phyloP scores from a whole-genome alignment of 2,329 filamentous ascomycete genomes.

The Aspergillus awamori region DNA sequence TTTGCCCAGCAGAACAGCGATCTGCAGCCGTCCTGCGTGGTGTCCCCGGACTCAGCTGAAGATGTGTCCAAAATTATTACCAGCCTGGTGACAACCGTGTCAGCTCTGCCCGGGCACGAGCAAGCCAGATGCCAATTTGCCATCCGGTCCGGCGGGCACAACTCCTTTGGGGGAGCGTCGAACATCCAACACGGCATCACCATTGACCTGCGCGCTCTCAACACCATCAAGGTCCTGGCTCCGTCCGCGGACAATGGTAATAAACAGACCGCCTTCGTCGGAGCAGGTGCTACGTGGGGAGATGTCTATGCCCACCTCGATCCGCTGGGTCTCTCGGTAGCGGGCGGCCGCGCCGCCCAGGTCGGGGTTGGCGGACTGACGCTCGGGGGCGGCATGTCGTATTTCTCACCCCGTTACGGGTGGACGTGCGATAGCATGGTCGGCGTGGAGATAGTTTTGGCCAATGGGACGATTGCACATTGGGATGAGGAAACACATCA shows the following conservation, averaged over 20 bases:
- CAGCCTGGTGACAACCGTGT: no score
- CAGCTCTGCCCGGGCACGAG: no score
- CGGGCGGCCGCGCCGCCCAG: constrained; percentile 26
- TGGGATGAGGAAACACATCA: constrained; percentile 39
- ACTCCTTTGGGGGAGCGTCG: neutral
- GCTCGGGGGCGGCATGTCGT: constrained; percentile 22
- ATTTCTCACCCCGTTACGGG: constrained; percentile 17
- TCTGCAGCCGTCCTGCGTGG: no score
- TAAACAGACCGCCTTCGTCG: constrained; percentile 4
- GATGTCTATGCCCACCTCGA: constrained; percentile 23
- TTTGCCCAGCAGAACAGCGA: no score
- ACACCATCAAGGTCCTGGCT: constrained; percentile 15
- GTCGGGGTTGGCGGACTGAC: constrained; percentile 33
- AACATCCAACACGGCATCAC: neutral
- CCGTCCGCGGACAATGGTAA: neutral
- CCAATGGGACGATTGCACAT: constrained; percentile 48
- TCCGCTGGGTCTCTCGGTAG: constrained; percentile 20
- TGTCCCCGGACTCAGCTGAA: no score
- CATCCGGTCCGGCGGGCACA: neutral
- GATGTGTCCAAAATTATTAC: no score
- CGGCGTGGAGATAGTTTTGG: constrained; percentile 49
- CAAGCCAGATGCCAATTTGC: neutral
- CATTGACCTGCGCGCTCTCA: neutral
- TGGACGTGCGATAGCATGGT: constrained; percentile 34
- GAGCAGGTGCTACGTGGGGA: constrained; percentile 17